A percentile compares a stretch with the other conserved stretches of the same genome.
phyloP scores from a whole-genome alignment of 805 yeast species.

The Schwanniomyces sp. region DNA sequence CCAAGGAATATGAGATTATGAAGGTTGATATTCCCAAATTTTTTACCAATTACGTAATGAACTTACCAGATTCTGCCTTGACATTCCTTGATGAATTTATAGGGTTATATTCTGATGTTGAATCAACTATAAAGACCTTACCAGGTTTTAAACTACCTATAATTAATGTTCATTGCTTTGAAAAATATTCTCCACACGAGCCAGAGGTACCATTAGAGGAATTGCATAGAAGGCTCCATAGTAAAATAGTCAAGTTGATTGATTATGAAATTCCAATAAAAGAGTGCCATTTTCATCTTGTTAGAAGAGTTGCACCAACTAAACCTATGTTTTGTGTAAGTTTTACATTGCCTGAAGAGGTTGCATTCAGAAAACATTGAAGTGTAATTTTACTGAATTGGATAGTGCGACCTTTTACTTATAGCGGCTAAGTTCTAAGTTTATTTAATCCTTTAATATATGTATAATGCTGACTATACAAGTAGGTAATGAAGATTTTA shows the following conservation, averaged over 20 bases:
- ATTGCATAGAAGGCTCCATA: constrained; percentile 64
- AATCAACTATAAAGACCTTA: constrained; percentile 27
- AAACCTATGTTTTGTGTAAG: constrained; percentile 93
- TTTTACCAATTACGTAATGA: constrained; percentile 84
- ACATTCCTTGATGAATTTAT: constrained; percentile 75
- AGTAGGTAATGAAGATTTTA: constrained; percentile 18
- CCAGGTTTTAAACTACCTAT: constrained; percentile 63
- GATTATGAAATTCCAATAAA: constrained; percentile 49
- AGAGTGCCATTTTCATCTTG: constrained; percentile 68
- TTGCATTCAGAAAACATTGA: constrained; percentile 46
- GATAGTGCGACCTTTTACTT: neutral
- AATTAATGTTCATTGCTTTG: constrained; percentile 90
- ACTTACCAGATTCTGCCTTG: constrained; percentile 90
- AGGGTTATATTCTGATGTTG: constrained; percentile 60
- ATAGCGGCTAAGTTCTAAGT: neutral
- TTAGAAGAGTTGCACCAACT: constrained; percentile 93
- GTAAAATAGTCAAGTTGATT: constrained; percentile 44
- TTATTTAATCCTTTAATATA: neutral
- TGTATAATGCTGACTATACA: constrained; percentile 17
- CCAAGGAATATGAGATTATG: constrained; percentile 8
- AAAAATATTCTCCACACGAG: constrained; percentile 76
- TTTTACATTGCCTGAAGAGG: constrained; percentile 67
- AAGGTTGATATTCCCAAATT: constrained; percentile 48
- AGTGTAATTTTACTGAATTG: neutral
- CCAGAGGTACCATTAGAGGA: constrained; percentile 71